phyloP scores from a whole-genome alignment of 257 asterid species.

The Fraxinus cuspidata region DNA sequence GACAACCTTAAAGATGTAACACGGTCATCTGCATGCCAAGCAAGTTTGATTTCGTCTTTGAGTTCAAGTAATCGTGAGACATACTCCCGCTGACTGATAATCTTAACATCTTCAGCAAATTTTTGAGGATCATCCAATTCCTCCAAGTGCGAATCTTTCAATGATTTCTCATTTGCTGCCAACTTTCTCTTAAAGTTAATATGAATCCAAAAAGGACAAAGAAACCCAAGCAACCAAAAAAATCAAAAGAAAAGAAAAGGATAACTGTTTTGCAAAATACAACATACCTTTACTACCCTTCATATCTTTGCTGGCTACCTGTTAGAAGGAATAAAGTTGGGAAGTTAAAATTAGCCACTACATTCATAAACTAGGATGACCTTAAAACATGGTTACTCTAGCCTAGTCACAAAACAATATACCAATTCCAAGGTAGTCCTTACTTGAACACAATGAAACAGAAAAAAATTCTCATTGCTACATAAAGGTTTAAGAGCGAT shows the following conservation, averaged over 20 bases:
- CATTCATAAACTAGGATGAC: slow-evolving; percentile 12
- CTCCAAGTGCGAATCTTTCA: slow-evolving; percentile 49
- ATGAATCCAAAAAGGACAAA: not conserved
- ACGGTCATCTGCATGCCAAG: slow-evolving; percentile 78
- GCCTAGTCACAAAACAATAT: slow-evolving; percentile 3
- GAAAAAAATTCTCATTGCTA: not conserved
- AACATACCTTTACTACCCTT: slow-evolving; percentile 67
- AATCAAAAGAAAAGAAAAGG: slow-evolving; percentile 9
- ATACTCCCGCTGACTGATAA: slow-evolving; percentile 68
- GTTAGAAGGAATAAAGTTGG: slow-evolving; percentile 32
- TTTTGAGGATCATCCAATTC: slow-evolving; percentile 58
- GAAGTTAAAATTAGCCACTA: slow-evolving; percentile 18
- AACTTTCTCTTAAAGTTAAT: slow-evolving; percentile 15
- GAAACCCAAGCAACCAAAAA: slow-evolving; percentile 24
- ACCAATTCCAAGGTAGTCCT: slow-evolving; percentile 10
- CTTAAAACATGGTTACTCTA: not conserved
- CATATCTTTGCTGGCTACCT: slow-evolving; percentile 55
- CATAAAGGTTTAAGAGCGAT: slow-evolving; percentile 11
- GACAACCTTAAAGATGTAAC: slow-evolving; percentile 79
- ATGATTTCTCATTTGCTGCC: slow-evolving; percentile 54
- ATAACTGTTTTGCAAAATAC: slow-evolving; percentile 18
- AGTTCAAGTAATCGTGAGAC: slow-evolving; percentile 64
- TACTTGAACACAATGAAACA: not conserved
- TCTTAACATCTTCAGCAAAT: slow-evolving; percentile 51
- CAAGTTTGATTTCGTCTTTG: slow-evolving; percentile 61